Percentiles rank a stretch among this genome's conserved stretches.
Evolutionary conservation across 768 basidiomycete genomes (phyloP).

Genomic region (Mycena polygramma): DNA sequence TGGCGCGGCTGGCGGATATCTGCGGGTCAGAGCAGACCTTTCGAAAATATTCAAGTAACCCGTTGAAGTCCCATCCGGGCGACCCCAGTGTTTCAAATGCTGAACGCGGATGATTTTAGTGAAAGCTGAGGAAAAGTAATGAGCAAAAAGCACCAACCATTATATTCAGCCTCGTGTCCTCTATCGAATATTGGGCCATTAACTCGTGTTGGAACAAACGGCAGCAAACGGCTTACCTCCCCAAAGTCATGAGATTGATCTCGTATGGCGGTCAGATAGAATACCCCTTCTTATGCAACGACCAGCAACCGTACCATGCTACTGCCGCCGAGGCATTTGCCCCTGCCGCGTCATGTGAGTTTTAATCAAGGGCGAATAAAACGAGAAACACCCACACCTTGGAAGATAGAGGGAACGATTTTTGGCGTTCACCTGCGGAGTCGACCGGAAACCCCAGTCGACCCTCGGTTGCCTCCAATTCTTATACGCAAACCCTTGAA

Average conservation of each 20-base stretch:
- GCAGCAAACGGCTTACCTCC: conserved; percentile 16
- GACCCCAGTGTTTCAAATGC: conserved; percentile 37
- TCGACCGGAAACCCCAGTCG: conserved; percentile 7
- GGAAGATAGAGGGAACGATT: conserved; percentile 23
- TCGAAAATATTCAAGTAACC: conserved; percentile 35
- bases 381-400: not conserved
- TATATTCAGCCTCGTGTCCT: conserved; percentile 31
- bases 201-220: too few species aligned
- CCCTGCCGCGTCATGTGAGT: conserved; percentile 20
- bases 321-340: conserved; percentile 37
- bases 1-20: too few species aligned
- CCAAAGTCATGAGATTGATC: conserved; percentile 38
- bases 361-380: too few species aligned
- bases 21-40: conserved; percentile 12
- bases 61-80: conserved; percentile 38
- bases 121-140: not conserved
- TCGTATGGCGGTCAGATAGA: not conserved
- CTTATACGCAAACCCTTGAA: conserved; percentile 11
- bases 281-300: too few species aligned
- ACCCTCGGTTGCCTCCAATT: conserved; percentile 10
- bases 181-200: conserved; percentile 1
- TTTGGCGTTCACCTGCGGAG: conserved; percentile 24
- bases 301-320: conserved; percentile 18
- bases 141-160: conserved; percentile 15
- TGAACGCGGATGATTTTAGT: not conserved